These are phyloP conservation scores for Wickerhamiella infanticola DNA, from an alignment of 1,139 yeast species.

Conservation along the genomic window DNA sequence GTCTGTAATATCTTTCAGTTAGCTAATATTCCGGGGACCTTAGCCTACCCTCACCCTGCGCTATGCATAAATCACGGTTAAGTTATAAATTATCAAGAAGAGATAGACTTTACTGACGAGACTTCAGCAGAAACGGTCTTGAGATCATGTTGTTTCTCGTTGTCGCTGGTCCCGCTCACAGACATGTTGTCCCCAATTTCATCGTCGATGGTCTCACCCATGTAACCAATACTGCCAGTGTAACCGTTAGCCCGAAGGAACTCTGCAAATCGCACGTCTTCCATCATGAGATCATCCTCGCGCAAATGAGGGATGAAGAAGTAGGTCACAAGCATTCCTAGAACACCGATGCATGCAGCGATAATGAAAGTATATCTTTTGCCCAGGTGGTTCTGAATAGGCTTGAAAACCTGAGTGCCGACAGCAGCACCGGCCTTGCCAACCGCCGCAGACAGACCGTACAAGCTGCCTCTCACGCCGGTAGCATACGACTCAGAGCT, in stretches of 20 bases:
- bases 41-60: too few species aligned
- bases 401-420: conserved; percentile 34
- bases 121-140: not conserved
- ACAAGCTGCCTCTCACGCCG: conserved; percentile 54
- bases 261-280: conserved; percentile 47
- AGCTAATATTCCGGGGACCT: not conserved
- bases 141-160: not conserved
- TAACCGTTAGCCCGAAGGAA: conserved; percentile 53
- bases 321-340: conserved; percentile 45
- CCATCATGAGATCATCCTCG: conserved; percentile 51
- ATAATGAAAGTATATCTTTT: conserved; percentile 37
- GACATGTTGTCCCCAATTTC: not conserved
- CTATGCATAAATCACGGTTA: too few species aligned
- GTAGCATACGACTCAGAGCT: conserved; percentile 61
- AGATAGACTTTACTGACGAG: not conserved
- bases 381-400: conserved; percentile 29
- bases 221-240: not conserved
- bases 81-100: not conserved
- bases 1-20: not conserved
- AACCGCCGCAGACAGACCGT: conserved; percentile 37
- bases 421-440: conserved; percentile 44
- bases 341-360: conserved; percentile 56
- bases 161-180: not conserved
- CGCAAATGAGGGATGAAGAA: conserved; percentile 51
- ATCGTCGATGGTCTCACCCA: conserved; percentile 1